Percentiles rank a stretch among this genome's conserved stretches.
Evolutionary conservation across 1,139 yeast genomes (phyloP).

Genomic region (Yamadazyma blattariae): DNA sequence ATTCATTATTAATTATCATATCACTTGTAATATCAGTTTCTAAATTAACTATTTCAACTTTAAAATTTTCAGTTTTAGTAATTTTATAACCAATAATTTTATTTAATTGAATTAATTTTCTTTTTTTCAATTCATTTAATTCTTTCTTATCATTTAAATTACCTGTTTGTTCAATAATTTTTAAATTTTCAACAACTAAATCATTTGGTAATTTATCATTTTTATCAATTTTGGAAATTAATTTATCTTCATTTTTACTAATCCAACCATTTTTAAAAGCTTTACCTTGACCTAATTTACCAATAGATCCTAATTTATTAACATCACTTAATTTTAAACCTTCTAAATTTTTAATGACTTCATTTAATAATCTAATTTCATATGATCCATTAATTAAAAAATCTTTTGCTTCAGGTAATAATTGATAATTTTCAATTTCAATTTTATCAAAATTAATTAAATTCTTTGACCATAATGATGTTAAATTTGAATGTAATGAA

Average conservation of each 20-base stretch:
- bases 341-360: constrained; percentile 70
- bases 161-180: constrained; percentile 58
- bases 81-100: constrained; percentile 77
- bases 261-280: constrained; percentile 99
- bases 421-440: constrained; percentile 73
- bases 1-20: constrained; percentile 76
- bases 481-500: constrained; percentile 67
- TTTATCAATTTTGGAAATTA: constrained; percentile 52
- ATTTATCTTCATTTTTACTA: constrained; percentile 76
- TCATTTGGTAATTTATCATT: constrained; percentile 63
- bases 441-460: constrained; percentile 75
- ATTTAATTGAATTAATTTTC: constrained; percentile 74
- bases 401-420: constrained; percentile 81
- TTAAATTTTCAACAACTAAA: constrained; percentile 62
- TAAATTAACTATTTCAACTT: constrained; percentile 71
- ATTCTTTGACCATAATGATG: constrained; percentile 79
- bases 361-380: constrained; percentile 77
- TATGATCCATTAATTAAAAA: constrained; percentile 83
- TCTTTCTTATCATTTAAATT: constrained; percentile 60
- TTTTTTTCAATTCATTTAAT: constrained; percentile 83
- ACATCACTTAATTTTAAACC: constrained; percentile 85
- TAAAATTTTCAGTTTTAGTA: constrained; percentile 79
- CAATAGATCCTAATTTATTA: constrained; percentile 74
- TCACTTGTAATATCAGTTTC: constrained; percentile 95
- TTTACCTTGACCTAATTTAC: constrained; percentile 92